Base-by-base conservation (phyloP, 176 grass and related monocot genomes). In the Aegilops bicornis region DNA sequence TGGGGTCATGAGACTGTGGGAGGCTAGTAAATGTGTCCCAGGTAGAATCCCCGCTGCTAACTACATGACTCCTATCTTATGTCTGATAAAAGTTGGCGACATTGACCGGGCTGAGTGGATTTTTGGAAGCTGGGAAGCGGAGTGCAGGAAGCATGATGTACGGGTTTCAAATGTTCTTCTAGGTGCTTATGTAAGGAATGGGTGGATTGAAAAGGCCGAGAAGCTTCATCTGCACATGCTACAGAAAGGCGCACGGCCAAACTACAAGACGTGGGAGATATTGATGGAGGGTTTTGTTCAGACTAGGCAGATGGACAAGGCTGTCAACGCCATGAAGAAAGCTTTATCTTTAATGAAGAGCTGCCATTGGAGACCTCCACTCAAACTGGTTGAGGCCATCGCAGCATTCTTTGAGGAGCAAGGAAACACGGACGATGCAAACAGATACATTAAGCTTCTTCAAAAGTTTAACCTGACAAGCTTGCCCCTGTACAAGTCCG, bases 221-320 rank as follows among this genome's bases (percentile, higher is more conserved):
- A 86, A 78, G 84, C 87, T 97, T 59, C 92, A 95, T 73, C 45
- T 89, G 29, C 83, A 95, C 84, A 91, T 88, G 77, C 87, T 95
- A 25, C 56, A 95, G 85, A 94, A 89, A 91, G 95, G 92, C 9
- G 95, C 79, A 0, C 17, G 15, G 14, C 92, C 95, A 84, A 97
- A 97, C 89, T 97, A 91, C 78, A 97, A 97, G 39, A 97, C 95
- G 8, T 97, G 91, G 90, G 95, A 97, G 64, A 97, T 97, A 84
- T 39, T 97, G 30, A 88, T 93, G 89, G 92, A 95, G 83, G 92
- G 95, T 50, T 93, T 86, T 73, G 64, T 95, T 40, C 90, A 93
- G 76, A 89, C 45, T 37, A 87, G 17, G 72, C 87, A 88, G 83
- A 93, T 95, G 95, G 89, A 95, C 37, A 95, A 86, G 89, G 95